phyloP scores from a whole-genome alignment of 2,329 filamentous ascomycete species.

The Aspergillus quadrilineatus region DNA sequence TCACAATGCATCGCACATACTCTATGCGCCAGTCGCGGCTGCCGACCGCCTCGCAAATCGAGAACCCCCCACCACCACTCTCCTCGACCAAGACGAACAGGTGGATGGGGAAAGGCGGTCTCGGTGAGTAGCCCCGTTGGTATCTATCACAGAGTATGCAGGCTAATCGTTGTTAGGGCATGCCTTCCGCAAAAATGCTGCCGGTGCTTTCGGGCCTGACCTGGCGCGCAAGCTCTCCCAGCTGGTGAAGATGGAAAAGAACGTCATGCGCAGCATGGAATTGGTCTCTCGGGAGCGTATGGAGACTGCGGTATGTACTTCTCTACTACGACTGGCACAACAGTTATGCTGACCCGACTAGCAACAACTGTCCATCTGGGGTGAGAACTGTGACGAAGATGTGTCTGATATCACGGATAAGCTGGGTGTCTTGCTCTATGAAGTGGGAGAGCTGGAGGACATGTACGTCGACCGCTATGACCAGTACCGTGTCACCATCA shows the following conservation, averaged over 20 bases:
- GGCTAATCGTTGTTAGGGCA: conserved; percentile 53
- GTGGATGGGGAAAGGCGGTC: conserved; percentile 79
- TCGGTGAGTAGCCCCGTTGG: conserved; percentile 62
- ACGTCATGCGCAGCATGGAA: conserved; percentile 98
- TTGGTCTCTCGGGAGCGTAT: conserved; percentile 92
- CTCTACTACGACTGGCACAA: not conserved
- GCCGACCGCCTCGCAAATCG: conserved; percentile 84
- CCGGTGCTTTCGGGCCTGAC: conserved; percentile 66
- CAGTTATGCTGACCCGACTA: conserved; percentile 37
- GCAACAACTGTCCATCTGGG: conserved; percentile 99
- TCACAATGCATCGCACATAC: conserved; percentile 92
- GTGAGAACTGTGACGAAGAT: conserved; percentile 91
- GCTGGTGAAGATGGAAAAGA: conserved; percentile 99
- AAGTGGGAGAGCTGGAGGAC: conserved; percentile 97
- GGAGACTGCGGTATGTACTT: conserved; percentile 83
- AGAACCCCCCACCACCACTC: conserved; percentile 90
- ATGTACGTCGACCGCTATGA: conserved; percentile 99
- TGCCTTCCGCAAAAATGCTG: conserved; percentile 55
- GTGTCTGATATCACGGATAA: conserved; percentile 99
- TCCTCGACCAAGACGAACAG: conserved; percentile 89
- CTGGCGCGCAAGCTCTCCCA: conserved; percentile 96
- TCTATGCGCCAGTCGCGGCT: conserved; percentile 97
- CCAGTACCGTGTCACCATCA: conserved; percentile 98
- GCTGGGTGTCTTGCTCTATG: conserved; percentile 94
- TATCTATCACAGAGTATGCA: not conserved